Base-by-base conservation (phyloP, 129 eudicot genomes). In the Pulicaria dysenterica region DNA sequence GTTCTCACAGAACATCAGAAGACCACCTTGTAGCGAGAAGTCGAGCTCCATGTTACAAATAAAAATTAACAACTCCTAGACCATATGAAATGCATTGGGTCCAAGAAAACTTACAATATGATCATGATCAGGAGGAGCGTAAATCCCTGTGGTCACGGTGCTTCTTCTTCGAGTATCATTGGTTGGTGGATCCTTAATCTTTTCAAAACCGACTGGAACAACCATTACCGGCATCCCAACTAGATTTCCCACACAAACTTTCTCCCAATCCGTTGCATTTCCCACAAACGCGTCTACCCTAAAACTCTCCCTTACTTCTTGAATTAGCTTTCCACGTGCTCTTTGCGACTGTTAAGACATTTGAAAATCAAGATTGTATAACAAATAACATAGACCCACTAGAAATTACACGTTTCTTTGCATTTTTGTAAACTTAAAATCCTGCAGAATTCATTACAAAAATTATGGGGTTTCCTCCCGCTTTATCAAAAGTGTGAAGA, bases 181-280 rank as follows among this genome's bases (percentile, higher is more conserved):
- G 4, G 92, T 74, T 49, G 92, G 98, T 34, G 91, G 80, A 65
- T 87, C 83, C 3, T 80, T 44, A 46, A 89, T 83, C 70, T 69
- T 62, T 39, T 82, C 44, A 6, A 92, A 92, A 13, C 98, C 96
- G 3, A 88, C 86, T 3, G 98, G 98, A 75, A 92, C 82, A 5
- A 92, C 89, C 45, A 92, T 65, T 13, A 89, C 92, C 3, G 98
- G 98, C 83, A 92, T 79, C 51, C 96, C 98, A 6, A 92, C 95
- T n/a, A 92, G 88, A 79, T 92, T 92, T n/a, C 98, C 91, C 67
- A 89, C 81, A 55, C 95, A 89, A 53, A 92, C 90, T 60, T 77
- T 82, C 75, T 92, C 98, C 96, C 98, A 92, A 31, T 92, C 96
- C 0, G 96, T 89, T 6, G 76, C 95, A 70, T 89, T 89, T 41